These are phyloP conservation scores for Hygrophorus russula DNA, from an alignment of 768 basidiomycete species.

Conservation along the genomic window DNA sequence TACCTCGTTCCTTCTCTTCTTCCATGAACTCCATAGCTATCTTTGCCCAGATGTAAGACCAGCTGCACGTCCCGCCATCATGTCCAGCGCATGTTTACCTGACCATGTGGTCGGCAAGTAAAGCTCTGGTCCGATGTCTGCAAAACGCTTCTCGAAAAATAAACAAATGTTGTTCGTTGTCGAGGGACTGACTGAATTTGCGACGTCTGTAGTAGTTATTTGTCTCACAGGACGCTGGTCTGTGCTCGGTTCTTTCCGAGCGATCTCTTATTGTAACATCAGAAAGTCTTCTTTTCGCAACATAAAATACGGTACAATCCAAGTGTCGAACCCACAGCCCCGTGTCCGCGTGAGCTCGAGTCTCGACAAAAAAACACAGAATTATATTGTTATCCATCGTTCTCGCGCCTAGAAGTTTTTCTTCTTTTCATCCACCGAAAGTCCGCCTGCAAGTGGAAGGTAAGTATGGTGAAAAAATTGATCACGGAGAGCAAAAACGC, in stretches of 20 bases:
- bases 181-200: slow-evolving; percentile 5
- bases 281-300: too few relatives aligned
- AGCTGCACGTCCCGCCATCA: slow-evolving; percentile 14
- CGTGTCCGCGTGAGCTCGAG: too few relatives aligned
- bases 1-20: too few relatives aligned
- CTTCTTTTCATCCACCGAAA: slow-evolving; percentile 99
- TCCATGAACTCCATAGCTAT: slow-evolving; percentile 12
- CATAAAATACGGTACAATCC: too few relatives aligned
- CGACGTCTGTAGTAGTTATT: too few relatives aligned
- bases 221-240: too few relatives aligned
- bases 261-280: too few relatives aligned
- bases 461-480: not conserved
- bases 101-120: slow-evolving; percentile 11
- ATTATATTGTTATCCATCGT: not conserved
- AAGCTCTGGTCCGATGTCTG: slow-evolving; percentile 7
- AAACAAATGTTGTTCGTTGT: slow-evolving; percentile 14
- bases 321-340: too few relatives aligned
- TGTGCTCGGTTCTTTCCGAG: too few relatives aligned
- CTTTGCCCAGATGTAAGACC: slow-evolving; percentile 21
- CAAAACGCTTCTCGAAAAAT: slow-evolving; percentile 11
- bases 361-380: not conserved
- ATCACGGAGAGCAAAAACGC: slow-evolving; percentile 13
- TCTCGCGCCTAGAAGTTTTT: slow-evolving; percentile 62
- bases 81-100: slow-evolving; percentile 8
- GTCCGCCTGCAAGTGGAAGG: slow-evolving; percentile 48